Conservation (phyloP, 257 asterid species). For the Solanum microdontum region DNA sequence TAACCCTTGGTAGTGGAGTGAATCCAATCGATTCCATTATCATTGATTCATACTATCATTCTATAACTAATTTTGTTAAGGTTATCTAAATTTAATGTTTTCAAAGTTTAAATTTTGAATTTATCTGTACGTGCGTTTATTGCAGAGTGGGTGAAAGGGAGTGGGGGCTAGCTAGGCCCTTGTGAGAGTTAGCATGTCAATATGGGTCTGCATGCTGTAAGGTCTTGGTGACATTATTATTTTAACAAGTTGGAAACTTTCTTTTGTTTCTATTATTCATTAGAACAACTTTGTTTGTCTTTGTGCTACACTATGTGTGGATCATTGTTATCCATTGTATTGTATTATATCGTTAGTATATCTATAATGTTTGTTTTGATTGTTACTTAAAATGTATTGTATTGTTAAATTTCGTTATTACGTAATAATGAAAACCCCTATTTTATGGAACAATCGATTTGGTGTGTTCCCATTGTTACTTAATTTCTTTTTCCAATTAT, state of each 20-base stretch:
- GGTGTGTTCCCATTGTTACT: too few relatives aligned
- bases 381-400: too few relatives aligned
- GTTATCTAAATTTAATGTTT: not conserved
- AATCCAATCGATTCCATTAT: not conserved
- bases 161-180: not conserved
- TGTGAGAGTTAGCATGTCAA: not conserved
- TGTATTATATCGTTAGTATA: too few relatives aligned
- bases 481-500: too few relatives aligned
- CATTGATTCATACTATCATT: not conserved
- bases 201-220: not conserved
- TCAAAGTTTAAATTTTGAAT: too few relatives aligned
- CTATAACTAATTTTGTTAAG: not conserved
- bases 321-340: too few relatives aligned
- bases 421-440: too few relatives aligned
- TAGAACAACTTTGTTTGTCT: not conserved
- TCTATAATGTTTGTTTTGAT: too few relatives aligned
- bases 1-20: not conserved
- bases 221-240: not conserved
- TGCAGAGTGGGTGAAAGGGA: not conserved
- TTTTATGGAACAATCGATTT: too few relatives aligned
- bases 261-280: not conserved
- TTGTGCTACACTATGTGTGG: not conserved
- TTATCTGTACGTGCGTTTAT: rapidly evolving
- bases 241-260: not conserved
- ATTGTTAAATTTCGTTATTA: too few relatives aligned